phyloP scores from a whole-genome alignment of 257 asterid species.

The Thymus quinquecostatus region DNA sequence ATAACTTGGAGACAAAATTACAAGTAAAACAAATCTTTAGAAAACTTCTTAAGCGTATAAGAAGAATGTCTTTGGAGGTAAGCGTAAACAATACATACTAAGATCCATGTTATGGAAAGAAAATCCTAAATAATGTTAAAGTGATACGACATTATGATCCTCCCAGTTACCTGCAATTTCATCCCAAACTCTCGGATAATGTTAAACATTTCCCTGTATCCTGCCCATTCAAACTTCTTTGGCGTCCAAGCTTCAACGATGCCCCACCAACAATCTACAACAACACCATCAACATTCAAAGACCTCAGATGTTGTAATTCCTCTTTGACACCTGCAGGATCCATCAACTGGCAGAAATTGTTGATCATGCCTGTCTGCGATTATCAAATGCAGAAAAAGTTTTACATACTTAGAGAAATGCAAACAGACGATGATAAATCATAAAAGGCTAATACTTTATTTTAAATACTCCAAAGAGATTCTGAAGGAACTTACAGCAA shows the following conservation, averaged over 20 bases:
- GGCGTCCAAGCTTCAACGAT: conserved; percentile 71
- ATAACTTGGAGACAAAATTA: conserved; percentile 13
- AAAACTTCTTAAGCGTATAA: neutral
- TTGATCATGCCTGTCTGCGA: conserved; percentile 65
- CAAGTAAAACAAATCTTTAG: neutral
- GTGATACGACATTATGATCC: neutral
- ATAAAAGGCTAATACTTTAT: neutral
- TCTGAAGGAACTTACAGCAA: conserved; percentile 54
- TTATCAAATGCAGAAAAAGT: conserved; percentile 27
- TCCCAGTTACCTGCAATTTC: conserved; percentile 63
- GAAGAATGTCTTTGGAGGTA: neutral
- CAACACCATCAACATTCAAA: conserved; percentile 60
- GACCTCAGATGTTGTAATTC: conserved; percentile 62
- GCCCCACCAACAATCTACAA: conserved; percentile 81
- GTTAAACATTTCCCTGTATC: conserved; percentile 63
- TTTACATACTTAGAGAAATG: conserved; percentile 21
- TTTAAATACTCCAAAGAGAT: conserved; percentile 15
- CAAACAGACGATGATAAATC: conserved; percentile 13
- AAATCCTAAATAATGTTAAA: conserved; percentile 6
- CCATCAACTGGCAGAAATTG: conserved; percentile 72
- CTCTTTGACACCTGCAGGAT: conserved; percentile 67
- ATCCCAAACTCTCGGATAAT: conserved; percentile 61
- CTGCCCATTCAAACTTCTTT: conserved; percentile 72
- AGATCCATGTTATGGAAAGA: conserved; percentile 15
- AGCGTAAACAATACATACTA: neutral